Evolutionary conservation across 2,329 filamentous ascomycete genomes (phyloP).

Genomic region (Hymenoscyphus linearis): DNA sequence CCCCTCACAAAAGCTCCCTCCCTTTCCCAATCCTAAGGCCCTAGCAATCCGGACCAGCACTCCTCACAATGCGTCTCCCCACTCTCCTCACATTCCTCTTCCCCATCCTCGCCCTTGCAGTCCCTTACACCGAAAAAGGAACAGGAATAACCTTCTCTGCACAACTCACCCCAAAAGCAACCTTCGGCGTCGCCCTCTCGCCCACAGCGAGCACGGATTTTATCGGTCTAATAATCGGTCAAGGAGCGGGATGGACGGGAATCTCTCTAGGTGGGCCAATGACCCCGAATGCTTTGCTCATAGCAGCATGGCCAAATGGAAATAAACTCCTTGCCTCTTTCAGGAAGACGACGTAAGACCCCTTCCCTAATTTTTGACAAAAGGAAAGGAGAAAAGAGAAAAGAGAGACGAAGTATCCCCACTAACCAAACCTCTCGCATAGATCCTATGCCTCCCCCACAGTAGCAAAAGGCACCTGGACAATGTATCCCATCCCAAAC

Average conservation of each 20-base stretch:
- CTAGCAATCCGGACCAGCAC: neutral
- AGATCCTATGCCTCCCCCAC: too few species aligned
- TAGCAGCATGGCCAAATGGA: slow-evolving; percentile 45
- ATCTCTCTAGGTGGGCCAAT: slow-evolving; percentile 43
- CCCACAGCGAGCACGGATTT: slow-evolving; percentile 45
- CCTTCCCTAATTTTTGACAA: too few species aligned
- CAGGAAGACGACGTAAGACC: too few species aligned
- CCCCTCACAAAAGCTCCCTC: neutral
- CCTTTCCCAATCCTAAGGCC: neutral
- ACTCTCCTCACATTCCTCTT: neutral
- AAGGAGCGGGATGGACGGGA: slow-evolving; percentile 44
- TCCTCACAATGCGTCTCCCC: neutral
- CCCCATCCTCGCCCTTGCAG: neutral
- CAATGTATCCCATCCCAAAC: slow-evolving; percentile 42
- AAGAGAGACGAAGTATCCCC: too few species aligned
- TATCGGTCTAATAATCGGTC: slow-evolving; percentile 46
- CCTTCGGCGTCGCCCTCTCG: slow-evolving; percentile 43
- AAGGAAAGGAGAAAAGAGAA: too few species aligned
- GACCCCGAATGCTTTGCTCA: slow-evolving; percentile 40
- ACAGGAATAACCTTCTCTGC: slow-evolving; percentile 6
- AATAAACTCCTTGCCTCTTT: slow-evolving; percentile 38
- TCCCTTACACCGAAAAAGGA: slow-evolving; percentile 2
- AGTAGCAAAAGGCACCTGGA: slow-evolving; percentile 35
- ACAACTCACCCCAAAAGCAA: neutral
- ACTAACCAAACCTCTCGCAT: too few species aligned